phyloP scores from a whole-genome alignment of 176 grass and related monocot species.

The Cymbopogon citratus region DNA sequence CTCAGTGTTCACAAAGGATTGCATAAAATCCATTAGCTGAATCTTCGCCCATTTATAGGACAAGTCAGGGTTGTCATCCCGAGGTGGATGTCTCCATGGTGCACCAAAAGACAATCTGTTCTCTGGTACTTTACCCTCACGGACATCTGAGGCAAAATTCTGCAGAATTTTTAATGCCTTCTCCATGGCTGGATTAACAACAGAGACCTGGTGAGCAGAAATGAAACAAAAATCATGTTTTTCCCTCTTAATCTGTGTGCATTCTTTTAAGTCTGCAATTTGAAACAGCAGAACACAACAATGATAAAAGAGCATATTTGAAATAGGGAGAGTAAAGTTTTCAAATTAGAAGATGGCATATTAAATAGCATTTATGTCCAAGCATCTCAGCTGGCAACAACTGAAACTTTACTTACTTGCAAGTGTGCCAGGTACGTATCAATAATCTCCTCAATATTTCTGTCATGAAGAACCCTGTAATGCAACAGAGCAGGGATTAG shows the following conservation, averaged over 20 bases:
- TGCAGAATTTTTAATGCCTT: constrained; percentile 61
- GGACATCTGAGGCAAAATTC: constrained; percentile 75
- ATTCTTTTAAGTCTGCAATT: neutral
- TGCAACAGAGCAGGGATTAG: neutral
- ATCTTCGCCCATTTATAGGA: constrained; percentile 83
- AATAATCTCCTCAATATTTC: constrained; percentile 82
- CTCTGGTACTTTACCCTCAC: constrained; percentile 63
- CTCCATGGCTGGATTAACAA: constrained; percentile 93
- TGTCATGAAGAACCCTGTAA: constrained; percentile 49
- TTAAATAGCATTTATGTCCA: neutral
- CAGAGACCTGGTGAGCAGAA: constrained; percentile 53
- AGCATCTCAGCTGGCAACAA: neutral
- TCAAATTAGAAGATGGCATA: neutral
- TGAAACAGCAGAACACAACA: neutral
- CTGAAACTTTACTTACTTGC: constrained; percentile 50
- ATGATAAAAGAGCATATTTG: neutral
- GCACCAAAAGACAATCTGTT: constrained; percentile 69
- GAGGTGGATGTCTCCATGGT: constrained; percentile 83
- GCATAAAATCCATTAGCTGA: constrained; percentile 94
- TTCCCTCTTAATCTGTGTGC: constrained; percentile 9
- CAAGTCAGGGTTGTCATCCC: constrained; percentile 29
- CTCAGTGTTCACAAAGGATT: constrained; percentile 76
- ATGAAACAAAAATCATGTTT: constrained; percentile 17
- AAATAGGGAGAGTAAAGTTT: neutral
- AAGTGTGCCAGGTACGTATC: constrained; percentile 90